phyloP scores from a whole-genome alignment of 2,329 filamentous ascomycete genomes.

The Chaetomium olivaceum region DNA sequence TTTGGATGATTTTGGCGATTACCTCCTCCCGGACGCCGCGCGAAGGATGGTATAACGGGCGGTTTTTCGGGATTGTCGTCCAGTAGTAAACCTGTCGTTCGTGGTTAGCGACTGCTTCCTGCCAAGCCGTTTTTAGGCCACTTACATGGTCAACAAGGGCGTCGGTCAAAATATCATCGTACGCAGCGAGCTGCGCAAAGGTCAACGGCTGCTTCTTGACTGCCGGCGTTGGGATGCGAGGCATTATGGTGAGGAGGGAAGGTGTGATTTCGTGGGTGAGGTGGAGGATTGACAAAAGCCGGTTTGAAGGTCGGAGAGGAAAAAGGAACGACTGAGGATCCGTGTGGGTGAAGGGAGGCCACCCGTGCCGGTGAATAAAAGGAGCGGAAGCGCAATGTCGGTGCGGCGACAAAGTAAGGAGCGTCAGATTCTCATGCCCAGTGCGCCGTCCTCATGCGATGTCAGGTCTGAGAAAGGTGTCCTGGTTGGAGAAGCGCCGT shows the following conservation, averaged over 20 bases:
- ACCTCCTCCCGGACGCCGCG: slow-evolving; percentile 72
- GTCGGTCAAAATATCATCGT: slow-evolving; percentile 96
- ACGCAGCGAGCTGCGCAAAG: slow-evolving; percentile 81
- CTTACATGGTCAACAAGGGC: slow-evolving; percentile 91
- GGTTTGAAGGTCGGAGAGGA: background rate
- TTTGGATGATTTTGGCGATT: slow-evolving; percentile 61
- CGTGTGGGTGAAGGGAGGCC: background rate
- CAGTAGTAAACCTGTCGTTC: slow-evolving; percentile 80
- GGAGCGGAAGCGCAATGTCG: slow-evolving; percentile 10
- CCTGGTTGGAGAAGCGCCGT: slow-evolving; percentile 2
- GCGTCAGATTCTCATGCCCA: slow-evolving; percentile 19
- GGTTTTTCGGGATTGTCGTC: slow-evolving; percentile 94
- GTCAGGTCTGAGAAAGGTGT: slow-evolving; percentile 16
- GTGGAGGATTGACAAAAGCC: background rate
- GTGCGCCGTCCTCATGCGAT: slow-evolving; percentile 27
- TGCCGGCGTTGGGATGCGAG: slow-evolving; percentile 27
- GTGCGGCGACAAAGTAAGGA: slow-evolving; percentile 19
- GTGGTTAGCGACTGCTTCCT: background rate
- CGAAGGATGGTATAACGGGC: slow-evolving; percentile 79
- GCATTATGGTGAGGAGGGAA: slow-evolving; percentile 23
- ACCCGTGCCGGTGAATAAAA: slow-evolving; percentile 5
- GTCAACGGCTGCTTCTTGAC: slow-evolving; percentile 73
- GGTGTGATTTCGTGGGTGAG: background rate
- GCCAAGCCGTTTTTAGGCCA: slow-evolving; percentile 29
- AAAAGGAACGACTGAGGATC: background rate